A percentile compares a stretch with the other conserved stretches of the same genome.
Conservation (phyloP, 2,329 filamentous ascomycete genomes). For the Septoria petroselini region DNA sequence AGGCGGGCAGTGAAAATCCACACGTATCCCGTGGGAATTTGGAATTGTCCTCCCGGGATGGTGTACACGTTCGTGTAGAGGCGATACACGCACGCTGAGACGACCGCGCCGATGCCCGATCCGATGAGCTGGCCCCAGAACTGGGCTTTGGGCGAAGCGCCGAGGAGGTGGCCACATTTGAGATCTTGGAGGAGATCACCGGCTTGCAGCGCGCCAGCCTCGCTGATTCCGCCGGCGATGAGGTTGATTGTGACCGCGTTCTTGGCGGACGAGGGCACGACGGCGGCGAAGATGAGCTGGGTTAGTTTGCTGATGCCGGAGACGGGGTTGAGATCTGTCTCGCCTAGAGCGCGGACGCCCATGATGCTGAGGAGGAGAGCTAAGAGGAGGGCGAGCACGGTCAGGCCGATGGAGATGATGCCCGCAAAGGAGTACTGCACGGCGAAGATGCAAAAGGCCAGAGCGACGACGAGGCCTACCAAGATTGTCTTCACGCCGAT, state of each 20-base stretch:
- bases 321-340: constrained; percentile 94
- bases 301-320: constrained; percentile 96
- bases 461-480: constrained; percentile 71
- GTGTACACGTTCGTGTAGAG: constrained; percentile 87
- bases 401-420: constrained; percentile 76
- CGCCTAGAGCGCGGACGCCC: constrained; percentile 63
- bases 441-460: constrained; percentile 74
- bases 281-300: constrained; percentile 88
- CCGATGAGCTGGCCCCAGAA: constrained; percentile 97
- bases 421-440: constrained; percentile 80
- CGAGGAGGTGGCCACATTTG: constrained; percentile 90
- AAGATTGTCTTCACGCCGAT: constrained; percentile 69
- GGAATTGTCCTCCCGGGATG: constrained; percentile 84
- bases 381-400: constrained; percentile 76
- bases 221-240: constrained; percentile 83
- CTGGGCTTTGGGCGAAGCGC: constrained; percentile 87
- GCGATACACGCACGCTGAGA: constrained; percentile 82
- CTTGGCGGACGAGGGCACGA: constrained; percentile 74
- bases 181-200: constrained; percentile 96
- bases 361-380: constrained; percentile 66
- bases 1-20: constrained; percentile 96
- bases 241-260: constrained; percentile 94
- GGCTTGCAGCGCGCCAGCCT: constrained; percentile 84
- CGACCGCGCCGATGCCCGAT: constrained; percentile 76
- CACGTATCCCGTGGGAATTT: constrained; percentile 90